phyloP scores from a whole-genome alignment of 192 early-diverging fungal genomes.

The Mortierella hygrophila region DNA sequence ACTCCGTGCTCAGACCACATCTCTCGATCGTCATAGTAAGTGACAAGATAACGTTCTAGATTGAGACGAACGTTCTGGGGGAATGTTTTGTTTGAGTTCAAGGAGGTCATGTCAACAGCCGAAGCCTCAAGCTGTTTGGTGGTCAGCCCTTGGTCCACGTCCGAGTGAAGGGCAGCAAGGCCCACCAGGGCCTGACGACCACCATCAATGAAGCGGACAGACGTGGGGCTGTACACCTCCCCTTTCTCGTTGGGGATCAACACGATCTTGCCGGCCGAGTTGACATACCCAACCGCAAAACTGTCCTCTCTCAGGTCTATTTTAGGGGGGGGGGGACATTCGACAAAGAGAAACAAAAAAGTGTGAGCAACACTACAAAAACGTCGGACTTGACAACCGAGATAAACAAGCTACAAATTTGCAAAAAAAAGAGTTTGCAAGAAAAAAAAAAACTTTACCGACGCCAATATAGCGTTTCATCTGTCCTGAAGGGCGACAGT shows the following conservation, averaged over 20 bases:
- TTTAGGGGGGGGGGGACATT: too few relatives aligned
- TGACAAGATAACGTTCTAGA: neutral
- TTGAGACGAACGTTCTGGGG: neutral
- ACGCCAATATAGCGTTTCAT: neutral
- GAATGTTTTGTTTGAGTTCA: neutral
- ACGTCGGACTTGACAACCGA: neutral
- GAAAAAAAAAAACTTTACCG: neutral
- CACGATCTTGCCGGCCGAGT: neutral
- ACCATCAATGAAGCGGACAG: neutral
- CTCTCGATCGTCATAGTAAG: too few relatives aligned
- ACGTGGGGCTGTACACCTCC: neutral
- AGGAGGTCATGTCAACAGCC: neutral
- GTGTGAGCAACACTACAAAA: neutral
- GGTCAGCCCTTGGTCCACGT: neutral
- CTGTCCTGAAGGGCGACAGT: neutral
- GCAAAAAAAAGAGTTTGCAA: neutral
- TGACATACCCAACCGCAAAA: constrained; percentile 14
- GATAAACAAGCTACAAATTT: neutral
- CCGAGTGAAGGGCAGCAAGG: neutral
- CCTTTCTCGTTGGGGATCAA: constrained; percentile 8
- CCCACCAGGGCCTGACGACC: neutral
- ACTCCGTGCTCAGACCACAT: too few relatives aligned
- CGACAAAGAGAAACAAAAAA: neutral
- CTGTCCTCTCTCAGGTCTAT: constrained; percentile 6
- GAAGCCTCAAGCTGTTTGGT: neutral